Base-by-base conservation (phyloP, 352 stramenopile species). In the Globisporangium perplexum region DNA sequence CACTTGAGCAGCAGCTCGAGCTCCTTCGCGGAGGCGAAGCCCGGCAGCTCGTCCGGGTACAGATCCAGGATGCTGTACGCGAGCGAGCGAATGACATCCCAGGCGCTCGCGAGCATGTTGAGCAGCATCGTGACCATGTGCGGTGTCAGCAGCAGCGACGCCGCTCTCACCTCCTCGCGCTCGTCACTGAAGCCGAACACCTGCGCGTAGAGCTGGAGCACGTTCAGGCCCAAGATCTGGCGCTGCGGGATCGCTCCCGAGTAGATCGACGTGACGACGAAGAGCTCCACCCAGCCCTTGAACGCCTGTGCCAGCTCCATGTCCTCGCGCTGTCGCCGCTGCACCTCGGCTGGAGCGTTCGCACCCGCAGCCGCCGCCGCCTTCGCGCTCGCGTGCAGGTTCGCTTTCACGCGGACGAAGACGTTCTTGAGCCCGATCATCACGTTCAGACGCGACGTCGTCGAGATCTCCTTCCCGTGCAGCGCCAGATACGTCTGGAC, bases 41-140 rank as follows among this genome's bases (percentile, higher is more conserved):
- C 79, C 0, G 79, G 82, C 0, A 93, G 55, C 5, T 81, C 63
- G 20, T 71, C 59, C 23, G 77, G 80, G 52, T 88, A 90, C 55
- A 87, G 55, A 18, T 91, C 78, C 44, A 93, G 54, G 22, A 88
- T 81, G 12, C 68, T 72, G 55, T 77, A 87, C 22, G 78, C 65
- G 28, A 93, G 58, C 42, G 74, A 76, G 4, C 83, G 80, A 52
- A 93, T 77, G 6, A 78, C 77, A 48, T 93, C 83, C 83, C 83
- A 93, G 12, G 80, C 78, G 24, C 78, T 87, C 39, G 87, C 80
- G 23, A 93, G 74, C 63, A 87, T 79, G 60, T 91, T 88, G 18
- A 93, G 57, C 23, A 93, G 66, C 22, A 60, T 74, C 15, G 77
- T 87, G 33, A 88, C 68, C 63, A 86, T 82, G 56, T 89, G 78